Evolutionary conservation across 1,284 basidiomycete genomes (phyloP), one percentile per base, ranked within the genome.

Genomic region (Inonotus obliquus): DNA sequence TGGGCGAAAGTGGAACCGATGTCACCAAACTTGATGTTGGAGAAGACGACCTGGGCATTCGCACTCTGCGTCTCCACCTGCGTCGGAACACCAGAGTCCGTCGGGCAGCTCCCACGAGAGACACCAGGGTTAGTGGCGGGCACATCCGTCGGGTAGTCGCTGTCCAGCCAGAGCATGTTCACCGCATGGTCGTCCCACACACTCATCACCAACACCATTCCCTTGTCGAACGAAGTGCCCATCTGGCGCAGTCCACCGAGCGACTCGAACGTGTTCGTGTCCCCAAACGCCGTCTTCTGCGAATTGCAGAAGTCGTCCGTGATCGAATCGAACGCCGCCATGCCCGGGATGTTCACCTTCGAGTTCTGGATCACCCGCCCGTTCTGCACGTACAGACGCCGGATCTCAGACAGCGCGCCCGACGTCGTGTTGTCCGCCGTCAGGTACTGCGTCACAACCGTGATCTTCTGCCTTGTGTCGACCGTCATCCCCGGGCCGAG

Each of bases 341-440:
- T 68, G 47, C 78, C 78, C 48, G 77, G 59, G 68, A 81, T 69
- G 70, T 73, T 77, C 66, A 73, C 70, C 66, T 73, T 71, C 48
- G 77, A 78, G 77, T 83, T 82, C 64, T 75, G 75, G 74, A 81
- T 79, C 67, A 82, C 77, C 61, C 71, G 69, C 61, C 78, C 79
- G 69, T 79, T 73, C 72, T 82, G 81, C 32, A 82, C 78, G 72
- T 81, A 83, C 67, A 82, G 65, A 57, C 81, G 79, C 62, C 77
- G 77, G 73, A 82, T 83, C 69, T 81, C 79, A 45, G 71, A 75
- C 72, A 76, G 77, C 35, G 70, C 72, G 57, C 81, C 81, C 54
- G 72, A 69, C 55, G 77, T 69, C n/a, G 78, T 76, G 67, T 76
- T 75, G 73, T 77, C 74, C 63, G 69, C 66, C 64, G 80, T 80